These are phyloP conservation scores for Radiomyces spectabilis DNA, from an alignment of 192 early-diverging fungal species.

Conservation along the genomic window DNA sequence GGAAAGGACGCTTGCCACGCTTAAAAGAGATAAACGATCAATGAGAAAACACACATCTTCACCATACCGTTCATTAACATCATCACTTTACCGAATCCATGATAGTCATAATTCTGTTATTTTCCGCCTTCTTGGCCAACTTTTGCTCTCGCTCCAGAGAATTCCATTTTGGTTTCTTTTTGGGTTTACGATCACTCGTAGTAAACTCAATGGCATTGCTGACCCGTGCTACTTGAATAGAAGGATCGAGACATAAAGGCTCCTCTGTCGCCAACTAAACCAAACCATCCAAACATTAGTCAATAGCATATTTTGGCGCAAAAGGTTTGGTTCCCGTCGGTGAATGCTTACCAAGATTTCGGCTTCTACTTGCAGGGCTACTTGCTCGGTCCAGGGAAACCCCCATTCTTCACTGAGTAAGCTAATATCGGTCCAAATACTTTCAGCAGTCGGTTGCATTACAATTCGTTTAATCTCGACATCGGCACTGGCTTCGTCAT, in stretches of 20 bases:
- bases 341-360: slow-evolving; percentile 43
- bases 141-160: slow-evolving; percentile 63
- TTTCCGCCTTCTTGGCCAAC: slow-evolving; percentile 58
- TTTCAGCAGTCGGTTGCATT: slow-evolving; percentile 40
- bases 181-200: slow-evolving; percentile 38
- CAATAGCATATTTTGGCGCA: too few relatives aligned
- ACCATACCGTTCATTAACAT: not conserved
- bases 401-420: slow-evolving; percentile 38
- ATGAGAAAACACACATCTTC: not conserved
- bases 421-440: slow-evolving; percentile 45
- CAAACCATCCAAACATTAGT: too few relatives aligned
- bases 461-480: slow-evolving; percentile 27
- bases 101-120: slow-evolving; percentile 57
- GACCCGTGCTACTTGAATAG: slow-evolving; percentile 57
- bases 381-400: slow-evolving; percentile 37
- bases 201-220: slow-evolving; percentile 61
- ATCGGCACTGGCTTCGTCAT: not conserved
- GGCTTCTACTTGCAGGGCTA: slow-evolving; percentile 57
- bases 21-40: not conserved
- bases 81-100: slow-evolving; percentile 53
- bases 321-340: not conserved
- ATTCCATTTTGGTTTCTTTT: slow-evolving; percentile 63
- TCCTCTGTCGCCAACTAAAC: slow-evolving; percentile 56
- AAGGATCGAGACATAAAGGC: slow-evolving; percentile 60
- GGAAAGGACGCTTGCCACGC: slow-evolving; percentile 33